Conservation (phyloP, 192 early-diverging fungal species). For the Allomyces arbusculus region DNA sequence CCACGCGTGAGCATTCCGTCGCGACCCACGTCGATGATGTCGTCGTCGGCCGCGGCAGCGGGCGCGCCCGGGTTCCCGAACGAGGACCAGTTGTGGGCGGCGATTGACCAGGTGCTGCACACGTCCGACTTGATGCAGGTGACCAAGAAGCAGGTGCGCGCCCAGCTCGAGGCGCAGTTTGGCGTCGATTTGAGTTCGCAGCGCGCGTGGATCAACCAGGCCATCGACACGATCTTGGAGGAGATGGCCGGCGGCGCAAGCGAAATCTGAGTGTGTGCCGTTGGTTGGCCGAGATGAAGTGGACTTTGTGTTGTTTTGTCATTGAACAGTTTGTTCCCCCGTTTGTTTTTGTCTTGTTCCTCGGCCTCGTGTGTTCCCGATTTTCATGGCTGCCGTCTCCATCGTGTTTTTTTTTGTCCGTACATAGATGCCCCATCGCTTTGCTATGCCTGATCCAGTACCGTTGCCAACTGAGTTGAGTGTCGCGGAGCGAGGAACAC, state of each 20-base stretch:
- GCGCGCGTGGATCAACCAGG: slow-evolving; percentile 50
- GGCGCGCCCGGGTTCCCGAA: slow-evolving; percentile 22
- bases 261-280: too few species aligned
- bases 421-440: background rate
- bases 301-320: too few species aligned
- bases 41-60: background rate
- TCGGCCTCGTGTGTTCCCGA: too few species aligned
- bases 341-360: too few species aligned
- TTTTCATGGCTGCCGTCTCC: too few species aligned
- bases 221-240: slow-evolving; percentile 32
- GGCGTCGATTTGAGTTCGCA: slow-evolving; percentile 38
- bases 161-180: slow-evolving; percentile 39
- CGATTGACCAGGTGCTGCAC: slow-evolving; percentile 48
- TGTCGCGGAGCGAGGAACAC: too few species aligned
- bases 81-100: slow-evolving; percentile 51
- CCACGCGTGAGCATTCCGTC: too few species aligned
- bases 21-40: too few species aligned
- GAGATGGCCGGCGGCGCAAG: background rate
- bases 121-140: slow-evolving; percentile 47
- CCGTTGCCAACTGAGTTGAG: background rate
- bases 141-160: slow-evolving; percentile 65
- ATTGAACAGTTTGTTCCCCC: too few species aligned
- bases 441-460: background rate
- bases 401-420: background rate
- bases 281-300: too few species aligned